Evolutionary conservation across 169 alveolate species (phyloP).

Genomic region (Cryptosporidium baileyi): DNA sequence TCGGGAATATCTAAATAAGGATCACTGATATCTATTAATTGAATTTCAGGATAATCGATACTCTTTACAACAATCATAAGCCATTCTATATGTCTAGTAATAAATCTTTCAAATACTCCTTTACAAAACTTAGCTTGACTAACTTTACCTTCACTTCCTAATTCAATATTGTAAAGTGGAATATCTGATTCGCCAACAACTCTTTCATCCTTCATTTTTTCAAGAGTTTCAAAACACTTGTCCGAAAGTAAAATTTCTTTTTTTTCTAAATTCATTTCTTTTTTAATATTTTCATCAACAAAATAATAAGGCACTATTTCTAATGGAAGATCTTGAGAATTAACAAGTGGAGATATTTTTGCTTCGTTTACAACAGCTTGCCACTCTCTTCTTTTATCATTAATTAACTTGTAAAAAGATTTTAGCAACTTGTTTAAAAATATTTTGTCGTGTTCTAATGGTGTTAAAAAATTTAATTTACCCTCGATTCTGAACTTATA

Average conservation of each 20-base stretch:
- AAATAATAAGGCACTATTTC: slow-evolving; percentile 21
- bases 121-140: slow-evolving; percentile 46
- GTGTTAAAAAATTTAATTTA: slow-evolving; percentile 6
- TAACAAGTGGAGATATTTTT: slow-evolving; percentile 54
- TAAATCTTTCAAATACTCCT: slow-evolving; percentile 38
- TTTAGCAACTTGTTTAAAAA: background rate
- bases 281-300: background rate
- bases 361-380: slow-evolving; percentile 45
- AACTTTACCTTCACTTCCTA: slow-evolving; percentile 31
- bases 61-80: slow-evolving; percentile 6
- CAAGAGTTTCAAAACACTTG: slow-evolving; percentile 8
- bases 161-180: slow-evolving; percentile 26
- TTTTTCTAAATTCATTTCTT: background rate
- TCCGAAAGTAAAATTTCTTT: slow-evolving; percentile 20
- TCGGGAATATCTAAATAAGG: slow-evolving; percentile 56
- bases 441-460: slow-evolving; percentile 14
- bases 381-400: slow-evolving; percentile 30
- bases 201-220: slow-evolving; percentile 7
- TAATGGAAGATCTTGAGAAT: background rate
- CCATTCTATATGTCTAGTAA: slow-evolving; percentile 47
- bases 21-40: slow-evolving; percentile 17
- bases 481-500: background rate
- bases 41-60: background rate
- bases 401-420: slow-evolving; percentile 20
- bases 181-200: slow-evolving; percentile 10